Evolutionary conservation across 257 asterid species (phyloP), one percentile per base, ranked within the genome.

Genomic region (Penstemon davidsonii): DNA sequence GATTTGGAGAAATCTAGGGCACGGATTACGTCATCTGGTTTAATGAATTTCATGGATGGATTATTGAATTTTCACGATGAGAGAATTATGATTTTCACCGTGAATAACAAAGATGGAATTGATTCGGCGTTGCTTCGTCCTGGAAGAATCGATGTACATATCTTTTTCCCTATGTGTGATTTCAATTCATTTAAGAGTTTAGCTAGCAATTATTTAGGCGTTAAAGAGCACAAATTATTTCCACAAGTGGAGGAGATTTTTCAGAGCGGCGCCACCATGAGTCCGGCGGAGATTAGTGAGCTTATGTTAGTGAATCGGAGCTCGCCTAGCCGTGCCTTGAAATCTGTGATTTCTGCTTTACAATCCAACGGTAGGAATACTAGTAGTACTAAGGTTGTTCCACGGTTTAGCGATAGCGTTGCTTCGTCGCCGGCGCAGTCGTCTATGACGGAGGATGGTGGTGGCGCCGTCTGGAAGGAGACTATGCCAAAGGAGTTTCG

Each of bases 31-130:
- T 41, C 73, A 6, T 77, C 92, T 0, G 91, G 91, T 5, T 53
- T 87, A 67, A 52, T 81, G 78, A 87, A 80, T 69, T 87, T 87
- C 81, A 85, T 85, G 89, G 95, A 87, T 37, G 95, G 95, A 15
- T 56, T 87, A 13, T 58, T 75, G 66, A 82, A 81, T 68, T 69
- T 67, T 11, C 83, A 85, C 54, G 87, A 80, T 0, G 89, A 77
- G 71, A 83, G 81, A 75, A 77, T 87, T 40, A 75, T 83, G 87
- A 73, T 87, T 9, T 87, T 85, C 81, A 87, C 91, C 50, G 78
- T 85, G 87, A 85, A 78, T 53, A 63, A 46, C 7, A 87, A 87
- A 55, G 89, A 87, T 3, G 84, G 80, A 10, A 54, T 74, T 9
- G 79, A 68, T 46, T 56, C 69, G 38, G 12, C 73, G 7, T 4